phyloP scores from a whole-genome alignment of 495 filamentous ascomycete genomes.

The Chlorociboria aeruginascens region DNA sequence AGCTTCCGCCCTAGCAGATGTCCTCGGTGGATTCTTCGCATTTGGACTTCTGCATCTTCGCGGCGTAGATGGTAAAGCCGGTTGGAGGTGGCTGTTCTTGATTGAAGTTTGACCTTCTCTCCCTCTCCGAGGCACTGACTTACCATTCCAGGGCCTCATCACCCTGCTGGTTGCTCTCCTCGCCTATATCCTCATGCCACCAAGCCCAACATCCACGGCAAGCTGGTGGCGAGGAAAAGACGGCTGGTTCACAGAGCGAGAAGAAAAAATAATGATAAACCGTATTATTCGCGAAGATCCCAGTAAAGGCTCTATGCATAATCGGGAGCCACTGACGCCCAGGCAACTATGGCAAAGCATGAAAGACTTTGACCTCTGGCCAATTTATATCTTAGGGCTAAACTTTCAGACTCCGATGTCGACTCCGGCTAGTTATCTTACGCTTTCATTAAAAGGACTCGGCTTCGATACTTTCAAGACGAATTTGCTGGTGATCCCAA shows the following conservation, averaged over 20 bases:
- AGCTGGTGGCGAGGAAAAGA: constrained; percentile 50
- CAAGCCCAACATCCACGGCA: constrained; percentile 59
- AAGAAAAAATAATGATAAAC: constrained; percentile 63
- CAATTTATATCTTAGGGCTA: constrained; percentile 40
- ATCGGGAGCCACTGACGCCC: constrained; percentile 46
- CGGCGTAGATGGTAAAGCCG: constrained; percentile 44
- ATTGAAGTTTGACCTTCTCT: constrained; percentile 25
- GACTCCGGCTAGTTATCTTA: constrained; percentile 46
- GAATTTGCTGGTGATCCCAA: constrained; percentile 59
- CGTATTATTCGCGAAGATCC: constrained; percentile 62
- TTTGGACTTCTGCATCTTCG: constrained; percentile 61
- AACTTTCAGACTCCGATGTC: constrained; percentile 40
- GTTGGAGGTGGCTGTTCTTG: constrained; percentile 65
- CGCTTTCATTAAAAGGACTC: constrained; percentile 43
- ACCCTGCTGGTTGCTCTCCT: constrained; percentile 54
- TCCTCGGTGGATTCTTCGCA: constrained; percentile 56
- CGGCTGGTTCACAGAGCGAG: constrained; percentile 58
- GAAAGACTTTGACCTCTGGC: constrained; percentile 61
- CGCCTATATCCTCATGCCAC: constrained; percentile 58
- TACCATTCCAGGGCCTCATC: constrained; percentile 32
- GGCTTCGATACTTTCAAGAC: constrained; percentile 57
- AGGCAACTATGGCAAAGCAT: constrained; percentile 44
- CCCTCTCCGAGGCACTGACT: background rate
- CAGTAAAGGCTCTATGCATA: constrained; percentile 43
- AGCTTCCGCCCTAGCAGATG: constrained; percentile 49